Evolutionary conservation across 345 rosid genomes (phyloP).

Genomic region (Salix suchowensis): DNA sequence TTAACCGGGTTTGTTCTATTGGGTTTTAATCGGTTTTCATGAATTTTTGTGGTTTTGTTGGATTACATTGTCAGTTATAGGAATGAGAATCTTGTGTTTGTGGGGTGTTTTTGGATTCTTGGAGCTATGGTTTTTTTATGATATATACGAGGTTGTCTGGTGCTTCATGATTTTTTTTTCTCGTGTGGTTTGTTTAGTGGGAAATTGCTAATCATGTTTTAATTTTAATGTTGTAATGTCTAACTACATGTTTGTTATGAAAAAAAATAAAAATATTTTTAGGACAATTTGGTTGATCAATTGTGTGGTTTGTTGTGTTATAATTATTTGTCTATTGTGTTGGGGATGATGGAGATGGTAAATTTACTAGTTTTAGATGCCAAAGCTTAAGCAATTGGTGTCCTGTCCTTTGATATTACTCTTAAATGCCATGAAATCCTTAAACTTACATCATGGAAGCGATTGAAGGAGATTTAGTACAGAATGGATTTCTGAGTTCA

Average conservation of each 20-base stretch:
- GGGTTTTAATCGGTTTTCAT: not conserved
- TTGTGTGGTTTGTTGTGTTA: not conserved
- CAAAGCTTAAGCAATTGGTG: not conserved
- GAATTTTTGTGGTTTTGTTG: not conserved
- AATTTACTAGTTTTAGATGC: not conserved
- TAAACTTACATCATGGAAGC: not conserved
- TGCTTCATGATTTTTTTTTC: not conserved
- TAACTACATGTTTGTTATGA: not conserved
- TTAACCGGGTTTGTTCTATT: slow-evolving; percentile 55
- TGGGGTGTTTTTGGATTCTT: not conserved
- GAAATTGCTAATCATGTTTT: not conserved
- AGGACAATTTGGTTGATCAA: not conserved
- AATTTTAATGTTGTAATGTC: not conserved
- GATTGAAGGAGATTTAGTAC: not conserved
- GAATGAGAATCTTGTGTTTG: not conserved
- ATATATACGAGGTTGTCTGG: not conserved
- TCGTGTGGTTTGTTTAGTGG: not conserved
- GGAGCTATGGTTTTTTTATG: not conserved
- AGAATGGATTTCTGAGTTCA: not conserved
- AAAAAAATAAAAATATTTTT: not conserved
- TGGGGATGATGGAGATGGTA: not conserved
- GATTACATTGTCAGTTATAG: not conserved
- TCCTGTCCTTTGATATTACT: not conserved
- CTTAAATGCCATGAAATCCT: not conserved
- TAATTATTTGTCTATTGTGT: not conserved